Percentiles rank a stretch among this genome's conserved stretches.
These are phyloP conservation scores for Sporothrix luriei DNA, from an alignment of 2,329 filamentous ascomycete species.

Conservation along the genomic window DNA sequence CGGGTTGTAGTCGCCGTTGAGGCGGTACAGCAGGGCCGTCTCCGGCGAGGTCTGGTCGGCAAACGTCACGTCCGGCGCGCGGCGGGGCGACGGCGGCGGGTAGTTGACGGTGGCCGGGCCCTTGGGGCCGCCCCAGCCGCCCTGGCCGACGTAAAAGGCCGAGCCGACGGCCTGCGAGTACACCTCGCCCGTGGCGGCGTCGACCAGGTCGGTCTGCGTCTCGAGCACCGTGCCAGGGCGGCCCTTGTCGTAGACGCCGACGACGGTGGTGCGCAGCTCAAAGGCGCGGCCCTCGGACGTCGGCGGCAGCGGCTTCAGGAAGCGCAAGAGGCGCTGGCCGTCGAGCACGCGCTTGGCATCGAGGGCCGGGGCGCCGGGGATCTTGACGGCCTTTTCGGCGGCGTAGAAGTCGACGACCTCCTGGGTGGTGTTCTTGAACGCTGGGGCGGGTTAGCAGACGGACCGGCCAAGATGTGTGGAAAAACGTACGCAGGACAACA, in stretches of 20 bases:
- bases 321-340: conserved; percentile 77
- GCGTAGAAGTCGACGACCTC: conserved; percentile 87
- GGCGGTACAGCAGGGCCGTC: conserved; percentile 75
- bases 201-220: conserved; percentile 75
- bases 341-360: conserved; percentile 76
- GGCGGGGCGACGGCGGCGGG: conserved; percentile 70
- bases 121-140: conserved; percentile 85
- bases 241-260: conserved; percentile 90
- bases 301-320: conserved; percentile 74
- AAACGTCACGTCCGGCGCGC: conserved; percentile 69
- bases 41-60: conserved; percentile 70
- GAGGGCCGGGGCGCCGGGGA: conserved; percentile 75
- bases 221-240: conserved; percentile 80
- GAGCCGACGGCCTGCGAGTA: conserved; percentile 71
- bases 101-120: conserved; percentile 78
- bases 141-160: conserved; percentile 78
- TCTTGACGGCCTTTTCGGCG: conserved; percentile 64
- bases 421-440: conserved; percentile 75
- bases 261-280: conserved; percentile 73
- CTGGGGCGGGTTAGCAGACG: conserved; percentile 39
- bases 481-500: conserved; percentile 68
- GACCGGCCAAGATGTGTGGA: not conserved
- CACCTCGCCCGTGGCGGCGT: conserved; percentile 67
- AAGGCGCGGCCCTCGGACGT: conserved; percentile 72
- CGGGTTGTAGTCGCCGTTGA: conserved; percentile 95